Conservation (phyloP, 2,329 filamentous ascomycete species). For the Hypoxylon sp. region DNA sequence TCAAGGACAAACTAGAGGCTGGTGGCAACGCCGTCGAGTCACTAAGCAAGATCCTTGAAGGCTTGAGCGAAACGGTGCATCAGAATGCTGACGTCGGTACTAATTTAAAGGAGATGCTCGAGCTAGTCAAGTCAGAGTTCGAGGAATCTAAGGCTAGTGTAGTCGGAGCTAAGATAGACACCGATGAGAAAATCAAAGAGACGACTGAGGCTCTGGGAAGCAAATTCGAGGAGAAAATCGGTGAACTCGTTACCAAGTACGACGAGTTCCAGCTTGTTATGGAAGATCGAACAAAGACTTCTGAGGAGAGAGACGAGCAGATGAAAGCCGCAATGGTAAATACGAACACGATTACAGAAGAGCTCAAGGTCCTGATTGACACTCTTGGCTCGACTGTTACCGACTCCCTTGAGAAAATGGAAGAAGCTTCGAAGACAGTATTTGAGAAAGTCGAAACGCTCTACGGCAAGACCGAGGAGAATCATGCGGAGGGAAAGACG, state of each 20-base stretch:
- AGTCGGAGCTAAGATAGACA: constrained; percentile 84
- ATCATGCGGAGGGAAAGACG: constrained; percentile 78
- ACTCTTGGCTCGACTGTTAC: constrained; percentile 85
- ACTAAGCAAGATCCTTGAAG: constrained; percentile 78
- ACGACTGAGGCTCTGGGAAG: constrained; percentile 67
- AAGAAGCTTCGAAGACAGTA: constrained; percentile 88
- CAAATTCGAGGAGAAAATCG: constrained; percentile 77
- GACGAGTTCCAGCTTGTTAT: constrained; percentile 84
- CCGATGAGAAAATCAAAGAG: constrained; percentile 81
- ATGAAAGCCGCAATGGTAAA: constrained; percentile 80
- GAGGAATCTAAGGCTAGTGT: constrained; percentile 87
- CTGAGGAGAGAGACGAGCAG: constrained; percentile 80
- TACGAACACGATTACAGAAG: constrained; percentile 86
- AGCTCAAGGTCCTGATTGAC: constrained; percentile 88
- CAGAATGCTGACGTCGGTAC: constrained; percentile 71
- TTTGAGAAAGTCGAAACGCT: constrained; percentile 87
- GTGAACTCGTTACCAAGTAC: constrained; percentile 86
- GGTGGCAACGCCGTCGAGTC: constrained; percentile 80
- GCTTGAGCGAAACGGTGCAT: constrained; percentile 73
- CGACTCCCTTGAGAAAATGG: constrained; percentile 87
- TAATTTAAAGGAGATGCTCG: constrained; percentile 80
- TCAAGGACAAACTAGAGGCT: constrained; percentile 83
- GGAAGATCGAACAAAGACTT: constrained; percentile 80
- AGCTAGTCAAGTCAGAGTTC: constrained; percentile 86
- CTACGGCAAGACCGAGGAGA: constrained; percentile 81